Evolutionary conservation across 108 stramenopile species (phyloP).

Genomic region (Poteriospumella lacustris): DNA sequence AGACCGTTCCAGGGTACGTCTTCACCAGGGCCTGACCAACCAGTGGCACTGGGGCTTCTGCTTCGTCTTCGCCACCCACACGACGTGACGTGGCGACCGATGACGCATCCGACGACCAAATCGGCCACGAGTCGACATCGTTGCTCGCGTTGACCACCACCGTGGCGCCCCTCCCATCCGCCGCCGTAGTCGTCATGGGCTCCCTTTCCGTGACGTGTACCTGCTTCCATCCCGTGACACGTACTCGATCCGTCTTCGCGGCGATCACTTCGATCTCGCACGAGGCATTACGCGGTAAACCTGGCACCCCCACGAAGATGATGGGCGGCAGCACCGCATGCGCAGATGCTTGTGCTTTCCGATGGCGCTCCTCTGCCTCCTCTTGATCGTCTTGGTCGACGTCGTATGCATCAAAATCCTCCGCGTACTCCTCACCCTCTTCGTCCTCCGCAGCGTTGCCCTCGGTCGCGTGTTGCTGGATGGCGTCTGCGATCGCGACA

Average conservation of each 20-base stretch:
- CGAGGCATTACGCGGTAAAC: not conserved
- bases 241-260: not conserved
- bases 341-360: not conserved
- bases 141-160: too few species aligned
- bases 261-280: not conserved
- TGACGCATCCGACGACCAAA: too few species aligned
- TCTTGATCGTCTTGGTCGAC: not conserved
- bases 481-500: not conserved
- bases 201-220: not conserved
- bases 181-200: not conserved
- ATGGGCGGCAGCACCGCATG: not conserved
- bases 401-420: not conserved
- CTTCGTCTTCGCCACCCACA: too few species aligned
- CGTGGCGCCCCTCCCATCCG: not conserved
- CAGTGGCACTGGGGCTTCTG: too few species aligned
- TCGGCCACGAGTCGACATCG: too few species aligned
- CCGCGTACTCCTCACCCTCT: not conserved
- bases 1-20: too few species aligned
- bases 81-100: too few species aligned
- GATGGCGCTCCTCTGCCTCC: not conserved
- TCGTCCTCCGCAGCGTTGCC: not conserved
- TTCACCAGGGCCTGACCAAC: too few species aligned
- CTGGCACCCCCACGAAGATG: not conserved
- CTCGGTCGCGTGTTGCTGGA: not conserved
- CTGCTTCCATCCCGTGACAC: not conserved